Evolutionary conservation across 164 flowering plant genomes (phyloP).

Genomic region (Piper longum): DNA sequence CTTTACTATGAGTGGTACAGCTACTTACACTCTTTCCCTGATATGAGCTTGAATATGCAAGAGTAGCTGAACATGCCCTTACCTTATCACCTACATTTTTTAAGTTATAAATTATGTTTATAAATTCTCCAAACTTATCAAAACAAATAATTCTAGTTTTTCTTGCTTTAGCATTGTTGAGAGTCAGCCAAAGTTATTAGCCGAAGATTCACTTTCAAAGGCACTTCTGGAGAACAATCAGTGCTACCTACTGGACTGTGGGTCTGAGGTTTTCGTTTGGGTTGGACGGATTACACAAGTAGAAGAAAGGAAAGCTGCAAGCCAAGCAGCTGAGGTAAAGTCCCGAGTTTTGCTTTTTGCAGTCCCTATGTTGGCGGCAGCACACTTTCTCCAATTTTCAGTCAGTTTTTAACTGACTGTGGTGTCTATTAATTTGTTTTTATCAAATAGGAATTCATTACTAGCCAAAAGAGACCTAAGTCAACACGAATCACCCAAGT

Average conservation of each 20-base stretch:
- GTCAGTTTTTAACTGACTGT: not conserved
- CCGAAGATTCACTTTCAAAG: constrained; percentile 75
- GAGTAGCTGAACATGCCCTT: no score
- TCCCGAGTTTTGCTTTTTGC: constrained; percentile 1
- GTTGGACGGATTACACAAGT: constrained; percentile 94
- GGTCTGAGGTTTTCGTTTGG: constrained; percentile 89
- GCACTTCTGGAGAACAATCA: constrained; percentile 70
- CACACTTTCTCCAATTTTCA: not conserved
- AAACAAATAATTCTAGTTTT: constrained; percentile 2
- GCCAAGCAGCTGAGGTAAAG: constrained; percentile 83
- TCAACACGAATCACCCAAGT: constrained; percentile 69
- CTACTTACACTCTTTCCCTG: no score
- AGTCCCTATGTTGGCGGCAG: not conserved
- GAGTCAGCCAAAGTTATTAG: constrained; percentile 47
- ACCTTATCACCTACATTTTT: no score
- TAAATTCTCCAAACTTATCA: no score
- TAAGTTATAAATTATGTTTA: no score
- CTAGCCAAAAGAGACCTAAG: constrained; percentile 77
- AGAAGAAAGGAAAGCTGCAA: constrained; percentile 91
- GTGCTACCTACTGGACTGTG: constrained; percentile 89
- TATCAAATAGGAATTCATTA: constrained; percentile 51
- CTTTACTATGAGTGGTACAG: no score
- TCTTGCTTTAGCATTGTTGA: constrained; percentile 49
- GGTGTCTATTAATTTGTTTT: constrained; percentile 5
- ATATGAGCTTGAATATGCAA: no score